Conservation (phyloP, 495 filamentous ascomycete species). For the Penicillium nucicola region DNA sequence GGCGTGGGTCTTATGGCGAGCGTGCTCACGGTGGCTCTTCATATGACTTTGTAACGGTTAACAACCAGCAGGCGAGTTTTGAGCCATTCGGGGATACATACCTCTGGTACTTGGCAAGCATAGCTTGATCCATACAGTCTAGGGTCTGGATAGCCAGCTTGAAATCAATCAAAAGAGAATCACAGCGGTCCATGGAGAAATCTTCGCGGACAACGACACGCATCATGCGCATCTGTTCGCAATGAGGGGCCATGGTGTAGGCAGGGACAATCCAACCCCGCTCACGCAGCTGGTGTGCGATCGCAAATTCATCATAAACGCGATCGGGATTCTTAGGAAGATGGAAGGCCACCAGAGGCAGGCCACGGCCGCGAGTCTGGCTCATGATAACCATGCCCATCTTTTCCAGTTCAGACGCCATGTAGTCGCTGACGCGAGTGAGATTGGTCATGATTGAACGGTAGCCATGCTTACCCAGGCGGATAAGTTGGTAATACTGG, state of each 20-base stretch:
- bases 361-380: slow-evolving; percentile 65
- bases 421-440: slow-evolving; percentile 78
- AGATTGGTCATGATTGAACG: slow-evolving; percentile 83
- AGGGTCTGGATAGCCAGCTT: slow-evolving; percentile 65
- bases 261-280: slow-evolving; percentile 89
- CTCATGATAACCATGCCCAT: slow-evolving; percentile 85
- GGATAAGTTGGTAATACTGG: slow-evolving; percentile 94
- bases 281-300: slow-evolving; percentile 77
- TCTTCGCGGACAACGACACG: slow-evolving; percentile 87
- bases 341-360: slow-evolving; percentile 85
- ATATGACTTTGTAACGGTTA: slow-evolving; percentile 42
- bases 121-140: slow-evolving; percentile 67
- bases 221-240: slow-evolving; percentile 75
- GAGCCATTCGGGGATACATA: slow-evolving; percentile 32
- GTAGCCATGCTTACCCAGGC: slow-evolving; percentile 86
- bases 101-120: slow-evolving; percentile 61
- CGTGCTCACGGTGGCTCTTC: slow-evolving; percentile 50
- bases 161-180: slow-evolving; percentile 69
- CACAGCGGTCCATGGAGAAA: slow-evolving; percentile 73
- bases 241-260: slow-evolving; percentile 91
- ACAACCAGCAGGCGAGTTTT: background rate
- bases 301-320: slow-evolving; percentile 76
- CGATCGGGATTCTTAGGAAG: slow-evolving; percentile 56
- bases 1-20: slow-evolving; percentile 58
- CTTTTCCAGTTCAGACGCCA: slow-evolving; percentile 61